Evolutionary conservation across 768 basidiomycete genomes (phyloP).

Genomic region (Mycena galopus): DNA sequence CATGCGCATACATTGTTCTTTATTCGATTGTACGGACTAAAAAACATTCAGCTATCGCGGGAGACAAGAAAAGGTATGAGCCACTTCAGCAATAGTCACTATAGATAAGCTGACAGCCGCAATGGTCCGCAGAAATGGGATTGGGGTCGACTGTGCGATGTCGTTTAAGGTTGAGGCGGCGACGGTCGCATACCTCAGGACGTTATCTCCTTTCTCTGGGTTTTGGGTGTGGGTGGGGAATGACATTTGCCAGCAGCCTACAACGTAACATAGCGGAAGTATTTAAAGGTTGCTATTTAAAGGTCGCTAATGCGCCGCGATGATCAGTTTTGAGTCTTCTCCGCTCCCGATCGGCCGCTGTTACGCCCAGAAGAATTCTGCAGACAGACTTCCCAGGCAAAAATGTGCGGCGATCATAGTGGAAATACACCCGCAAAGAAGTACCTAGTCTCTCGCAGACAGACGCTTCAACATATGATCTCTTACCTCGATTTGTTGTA

Average conservation of each 20-base stretch:
- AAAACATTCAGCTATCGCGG: not conserved
- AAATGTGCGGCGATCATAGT: not conserved
- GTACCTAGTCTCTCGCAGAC: no score
- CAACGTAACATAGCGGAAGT: not conserved
- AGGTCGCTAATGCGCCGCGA: not conserved
- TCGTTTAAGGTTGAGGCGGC: conserved; percentile 16
- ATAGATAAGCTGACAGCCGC: conserved; percentile 28
- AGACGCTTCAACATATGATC: no score
- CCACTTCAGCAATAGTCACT: conserved; percentile 9
- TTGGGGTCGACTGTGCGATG: not conserved
- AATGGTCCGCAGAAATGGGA: conserved; percentile 23
- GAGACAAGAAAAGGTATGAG: not conserved
- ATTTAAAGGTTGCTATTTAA: not conserved
- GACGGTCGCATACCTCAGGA: conserved; percentile 16
- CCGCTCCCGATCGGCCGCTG: not conserved
- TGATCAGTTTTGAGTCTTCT: not conserved
- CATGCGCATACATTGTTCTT: conserved; percentile 23
- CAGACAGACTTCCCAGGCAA: not conserved
- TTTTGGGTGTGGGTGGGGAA: not conserved
- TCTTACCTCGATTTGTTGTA: no score
- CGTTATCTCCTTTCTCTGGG: not conserved
- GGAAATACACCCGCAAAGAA: not conserved
- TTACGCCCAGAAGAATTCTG: not conserved
- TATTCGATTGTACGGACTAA: conserved; percentile 17
- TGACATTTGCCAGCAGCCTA: not conserved